phyloP scores from a whole-genome alignment of 1,139 yeast species.

The Saccharomycopsis hybrid region DNA sequence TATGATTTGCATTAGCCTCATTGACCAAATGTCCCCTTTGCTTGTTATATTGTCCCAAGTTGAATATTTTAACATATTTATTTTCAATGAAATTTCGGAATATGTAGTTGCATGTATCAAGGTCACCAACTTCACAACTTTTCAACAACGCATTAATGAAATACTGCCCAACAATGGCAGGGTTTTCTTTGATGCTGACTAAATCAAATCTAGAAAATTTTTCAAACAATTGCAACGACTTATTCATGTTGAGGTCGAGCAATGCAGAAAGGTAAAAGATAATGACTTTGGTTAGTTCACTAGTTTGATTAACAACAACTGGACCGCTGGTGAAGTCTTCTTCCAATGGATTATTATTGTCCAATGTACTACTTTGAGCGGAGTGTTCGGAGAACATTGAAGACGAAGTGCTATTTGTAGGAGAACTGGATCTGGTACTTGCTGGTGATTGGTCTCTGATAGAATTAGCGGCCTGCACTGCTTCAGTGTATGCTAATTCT shows the following conservation, averaged over 20 bases:
- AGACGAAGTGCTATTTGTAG: neutral
- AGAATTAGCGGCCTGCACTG: neutral
- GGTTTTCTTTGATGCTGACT: conserved; percentile 1
- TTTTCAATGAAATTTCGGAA: conserved; percentile 1
- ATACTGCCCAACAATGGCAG: conserved; percentile 7
- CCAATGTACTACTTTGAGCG: no score
- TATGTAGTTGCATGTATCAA: conserved; percentile 1
- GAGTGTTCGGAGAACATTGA: neutral
- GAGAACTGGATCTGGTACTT: neutral
- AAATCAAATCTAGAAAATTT: conserved; percentile 13
- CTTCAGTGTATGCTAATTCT: conserved; percentile 2
- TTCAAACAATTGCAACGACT: conserved; percentile 12
- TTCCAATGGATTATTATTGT: no score
- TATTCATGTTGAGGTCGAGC: conserved; percentile 2
- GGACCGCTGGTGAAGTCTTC: no score
- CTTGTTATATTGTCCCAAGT: no score
- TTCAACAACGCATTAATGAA: conserved; percentile 11
- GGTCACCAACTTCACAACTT: conserved; percentile 10
- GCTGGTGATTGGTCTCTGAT: no score
- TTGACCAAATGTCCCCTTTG: neutral
- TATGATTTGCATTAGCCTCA: neutral
- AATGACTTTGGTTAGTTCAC: conserved; percentile 15
- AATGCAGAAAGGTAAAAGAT: conserved; percentile 16
- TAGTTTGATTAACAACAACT: conserved; percentile 7
- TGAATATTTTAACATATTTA: no score